phyloP scores from a whole-genome alignment of 352 stramenopile genomes.

The Pilasporangium apinafurcum region DNA sequence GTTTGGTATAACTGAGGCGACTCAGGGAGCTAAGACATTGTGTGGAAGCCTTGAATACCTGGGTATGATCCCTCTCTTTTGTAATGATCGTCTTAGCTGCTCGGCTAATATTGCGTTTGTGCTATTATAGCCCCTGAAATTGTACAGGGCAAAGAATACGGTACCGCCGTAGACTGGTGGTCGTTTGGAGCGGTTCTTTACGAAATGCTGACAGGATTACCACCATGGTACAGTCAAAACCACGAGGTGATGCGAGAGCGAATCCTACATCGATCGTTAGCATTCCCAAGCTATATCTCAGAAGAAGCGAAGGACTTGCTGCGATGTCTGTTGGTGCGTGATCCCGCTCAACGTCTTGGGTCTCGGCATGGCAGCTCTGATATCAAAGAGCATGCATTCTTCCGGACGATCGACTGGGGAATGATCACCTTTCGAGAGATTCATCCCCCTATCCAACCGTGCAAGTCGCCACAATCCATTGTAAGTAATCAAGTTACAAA shows the following conservation, averaged over 20 bases:
- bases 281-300: slow-evolving; percentile 48
- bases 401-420: slow-evolving; percentile 58
- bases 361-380: slow-evolving; percentile 39
- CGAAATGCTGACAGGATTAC: slow-evolving; percentile 70
- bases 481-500: slow-evolving; percentile 17
- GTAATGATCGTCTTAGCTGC: too few relatives aligned
- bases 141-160: slow-evolving; percentile 53
- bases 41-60: slow-evolving; percentile 82
- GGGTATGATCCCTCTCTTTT: slow-evolving; percentile 17
- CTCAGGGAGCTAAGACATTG: slow-evolving; percentile 45
- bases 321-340: slow-evolving; percentile 29
- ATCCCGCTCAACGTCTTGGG: slow-evolving; percentile 46
- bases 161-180: slow-evolving; percentile 78
- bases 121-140: slow-evolving; percentile 72
- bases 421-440: slow-evolving; percentile 53
- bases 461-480: slow-evolving; percentile 27
- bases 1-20: slow-evolving; percentile 70
- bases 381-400: slow-evolving; percentile 61
- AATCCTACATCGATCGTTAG: slow-evolving; percentile 45
- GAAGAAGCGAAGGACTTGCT: slow-evolving; percentile 43
- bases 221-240: slow-evolving; percentile 73
- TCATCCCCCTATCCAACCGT: slow-evolving; percentile 61
- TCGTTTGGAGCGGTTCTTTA: slow-evolving; percentile 71
- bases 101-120: slow-evolving; percentile 1
- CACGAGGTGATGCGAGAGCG: slow-evolving; percentile 32